A percentile compares a stretch with the other conserved stretches of the same genome.
phyloP scores from a whole-genome alignment of 139 green algal species.

The Chlorella vulgaris region DNA sequence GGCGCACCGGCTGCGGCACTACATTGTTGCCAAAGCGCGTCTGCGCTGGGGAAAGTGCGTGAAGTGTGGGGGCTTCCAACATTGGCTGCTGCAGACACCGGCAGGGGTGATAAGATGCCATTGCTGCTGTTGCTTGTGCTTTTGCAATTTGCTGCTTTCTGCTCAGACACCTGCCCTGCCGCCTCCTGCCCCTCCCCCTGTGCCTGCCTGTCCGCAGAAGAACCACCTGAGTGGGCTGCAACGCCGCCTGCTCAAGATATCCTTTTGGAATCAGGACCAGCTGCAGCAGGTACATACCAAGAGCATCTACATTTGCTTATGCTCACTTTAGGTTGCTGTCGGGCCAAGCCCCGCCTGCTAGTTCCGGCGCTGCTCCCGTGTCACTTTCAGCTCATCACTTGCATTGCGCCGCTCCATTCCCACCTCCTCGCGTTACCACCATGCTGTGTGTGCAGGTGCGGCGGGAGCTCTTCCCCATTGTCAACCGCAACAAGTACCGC shows the following conservation, averaged over 20 bases:
- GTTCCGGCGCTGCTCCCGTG: too few species aligned
- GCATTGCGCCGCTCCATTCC: not conserved
- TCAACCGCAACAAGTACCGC: constrained; percentile 66
- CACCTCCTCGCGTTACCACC: not conserved
- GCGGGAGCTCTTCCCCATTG: constrained; percentile 75
- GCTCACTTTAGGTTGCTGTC: not conserved
- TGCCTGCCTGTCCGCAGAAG: constrained; percentile 65
- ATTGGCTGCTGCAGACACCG: too few species aligned
- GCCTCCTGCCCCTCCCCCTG: not conserved
- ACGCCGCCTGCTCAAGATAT: constrained; percentile 86
- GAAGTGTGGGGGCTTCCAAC: not conserved
- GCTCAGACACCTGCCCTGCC: not conserved
- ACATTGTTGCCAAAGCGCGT: too few species aligned
- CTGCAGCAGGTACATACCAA: constrained; percentile 47
- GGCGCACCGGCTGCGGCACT: too few species aligned
- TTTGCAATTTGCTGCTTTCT: too few species aligned
- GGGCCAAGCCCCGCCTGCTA: not conserved
- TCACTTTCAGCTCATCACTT: too few species aligned
- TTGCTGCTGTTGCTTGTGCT: too few species aligned
- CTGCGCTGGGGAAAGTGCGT: not conserved
- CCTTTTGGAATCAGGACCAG: constrained; percentile 83
- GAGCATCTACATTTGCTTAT: not conserved
- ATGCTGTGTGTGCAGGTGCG: constrained; percentile 72
- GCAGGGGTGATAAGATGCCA: too few species aligned
- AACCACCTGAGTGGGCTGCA: constrained; percentile 94